Evolutionary conservation across 2,329 filamentous ascomycete species (phyloP), one percentile per base, ranked within the genome.

Genomic region (Diaporthe sp.): DNA sequence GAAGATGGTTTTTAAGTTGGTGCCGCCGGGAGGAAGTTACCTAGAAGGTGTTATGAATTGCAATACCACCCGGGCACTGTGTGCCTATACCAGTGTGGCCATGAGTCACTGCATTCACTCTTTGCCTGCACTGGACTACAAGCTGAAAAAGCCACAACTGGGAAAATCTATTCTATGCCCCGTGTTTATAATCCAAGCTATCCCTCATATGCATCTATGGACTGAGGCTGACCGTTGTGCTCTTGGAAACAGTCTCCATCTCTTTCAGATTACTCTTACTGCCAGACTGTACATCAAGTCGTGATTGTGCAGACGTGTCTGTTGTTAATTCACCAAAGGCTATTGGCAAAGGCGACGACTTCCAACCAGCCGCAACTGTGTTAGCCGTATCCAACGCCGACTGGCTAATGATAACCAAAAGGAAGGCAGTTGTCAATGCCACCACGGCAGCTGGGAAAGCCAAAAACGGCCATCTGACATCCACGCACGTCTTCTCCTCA

Each of bases 401-500:
- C 42, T 65, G 59, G 9, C 9, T 25, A n/a, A 65, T 35, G 2
- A 65, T 42, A 6, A 50, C 19, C 4, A 50, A 4, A 27, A 65
- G 59, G 12, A 65, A 65, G 1, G 9, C 27, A 9, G 27, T 35
- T 15, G 59, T 65, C 8, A 65, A 47, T 4, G 42, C 10, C 42
- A 65, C 59, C 27, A 65, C 59, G 27, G 59, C 59, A 32, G 59
- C 42, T n/a, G 59, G 59, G 42, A 65, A 65, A n/a, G 59, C 59
- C 39, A 65, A 15, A 15, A 65, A 65, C 42, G 59, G 59, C 59
- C 59, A 65, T 27, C 59, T 32, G 27, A 47, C 59, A 19, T 65
- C 59, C 27, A 65, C 59, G 42, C 59, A 65, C 27, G 59, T 65
- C 59, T 65, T 65, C 39, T 65, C 42, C 59, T 65, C 59, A 5